phyloP scores from a whole-genome alignment of 1,139 yeast species.

The Candida sp. region DNA sequence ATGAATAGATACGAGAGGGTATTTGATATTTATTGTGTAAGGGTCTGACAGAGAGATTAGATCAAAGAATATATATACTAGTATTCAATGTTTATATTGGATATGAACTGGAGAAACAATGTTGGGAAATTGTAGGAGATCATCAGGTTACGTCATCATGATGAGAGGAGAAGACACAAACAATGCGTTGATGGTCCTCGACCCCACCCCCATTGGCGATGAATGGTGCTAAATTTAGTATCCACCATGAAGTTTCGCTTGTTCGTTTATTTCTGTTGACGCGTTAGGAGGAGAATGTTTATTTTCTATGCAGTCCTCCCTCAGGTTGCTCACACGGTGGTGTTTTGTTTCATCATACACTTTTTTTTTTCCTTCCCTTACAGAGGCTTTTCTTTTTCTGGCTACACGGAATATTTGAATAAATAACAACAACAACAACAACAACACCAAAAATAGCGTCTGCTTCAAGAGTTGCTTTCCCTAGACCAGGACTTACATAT shows the following conservation, averaged over 20 bases:
- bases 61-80: neutral
- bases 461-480: neutral
- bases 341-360: neutral
- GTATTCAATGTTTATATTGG: neutral
- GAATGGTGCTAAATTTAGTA: neutral
- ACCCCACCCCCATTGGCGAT: no score
- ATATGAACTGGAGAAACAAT: neutral
- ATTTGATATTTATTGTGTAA: neutral
- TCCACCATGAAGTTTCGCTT: no score
- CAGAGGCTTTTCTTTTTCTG: neutral
- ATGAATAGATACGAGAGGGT: neutral
- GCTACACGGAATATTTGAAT: neutral
- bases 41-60: neutral
- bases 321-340: neutral
- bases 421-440: no score
- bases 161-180: neutral
- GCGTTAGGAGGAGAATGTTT: conserved; percentile 1
- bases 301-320: neutral
- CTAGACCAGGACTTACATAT: neutral
- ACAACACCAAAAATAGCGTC: neutral
- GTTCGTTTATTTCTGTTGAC: neutral
- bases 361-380: neutral
- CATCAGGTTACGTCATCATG: neutral
- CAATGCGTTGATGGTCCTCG: neutral
- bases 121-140: neutral